Evolutionary conservation across 1,284 basidiomycete genomes (phyloP), one percentile per base, ranked within the genome.

Genomic region (Puccinia hordei): DNA sequence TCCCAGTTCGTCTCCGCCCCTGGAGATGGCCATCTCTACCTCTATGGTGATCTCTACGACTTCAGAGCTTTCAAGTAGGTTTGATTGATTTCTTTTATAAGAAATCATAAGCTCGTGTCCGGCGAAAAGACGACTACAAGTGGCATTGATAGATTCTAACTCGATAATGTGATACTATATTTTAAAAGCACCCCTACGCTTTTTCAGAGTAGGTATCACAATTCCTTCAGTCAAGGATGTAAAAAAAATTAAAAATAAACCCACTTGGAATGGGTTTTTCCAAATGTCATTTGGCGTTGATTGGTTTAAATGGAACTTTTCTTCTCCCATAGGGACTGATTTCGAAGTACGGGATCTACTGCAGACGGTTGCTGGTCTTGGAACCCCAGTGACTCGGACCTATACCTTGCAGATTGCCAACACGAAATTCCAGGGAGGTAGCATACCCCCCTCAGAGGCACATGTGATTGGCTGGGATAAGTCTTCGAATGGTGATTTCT

Each of bases 41-140:
- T 80, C 17, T 38, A 46, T 10, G 71, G 51, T 49, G 27, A 22
- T 24, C 61, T 80, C 8, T 80, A 73, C 53, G 78, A 80, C 33
- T 80, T 80, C 49, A 71, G 78, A 41, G 71, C 41, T 24, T 80
- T 73, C 59, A 80, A 72, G 78, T 80, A 44, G 30, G 78, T 79
- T 27, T 35, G 2, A 8, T 13, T 15, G n/a, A n/a, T n/a, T n/a
- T n/a, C n/a, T 49, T 24, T 49, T 66, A 17, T 66, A 10, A 24
- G 15, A n/a, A 66, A 9, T n/a, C 24, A 15, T 17, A 61, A 5
- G 9, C 6, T 63, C 17, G 30, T 59, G 15, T 49, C 46, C 41
- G 6, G 41, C 41, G 41, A 44, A 44, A 27, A 57, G 17, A 27
- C 8, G 24, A 6, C n/a, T 57, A 57, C 41, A 59, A 30, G 24